Percentiles rank a stretch among this genome's conserved stretches.
phyloP scores from a whole-genome alignment of 1,284 basidiomycete species.

The Puccinia polysora region DNA sequence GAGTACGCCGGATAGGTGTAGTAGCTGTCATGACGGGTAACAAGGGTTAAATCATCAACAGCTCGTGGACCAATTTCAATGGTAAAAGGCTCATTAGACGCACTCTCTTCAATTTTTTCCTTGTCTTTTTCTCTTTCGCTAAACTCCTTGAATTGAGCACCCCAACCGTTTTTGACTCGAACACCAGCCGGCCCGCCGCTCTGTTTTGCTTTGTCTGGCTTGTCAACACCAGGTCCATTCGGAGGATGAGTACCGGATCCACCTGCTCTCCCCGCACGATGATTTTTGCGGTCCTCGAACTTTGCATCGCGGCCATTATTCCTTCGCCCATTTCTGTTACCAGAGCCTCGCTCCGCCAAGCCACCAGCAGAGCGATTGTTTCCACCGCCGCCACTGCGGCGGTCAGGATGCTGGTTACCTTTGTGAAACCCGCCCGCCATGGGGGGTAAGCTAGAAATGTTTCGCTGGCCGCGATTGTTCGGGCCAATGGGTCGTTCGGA shows the following conservation, averaged over 20 bases:
- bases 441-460: conserved; percentile 27
- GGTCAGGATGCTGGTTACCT: conserved; percentile 6
- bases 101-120: conserved; percentile 24
- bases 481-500: conserved; percentile 7
- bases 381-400: conserved; percentile 19
- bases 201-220: background rate
- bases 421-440: conserved; percentile 7
- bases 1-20: conserved; percentile 63
- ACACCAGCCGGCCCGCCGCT: background rate
- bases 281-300: conserved; percentile 15
- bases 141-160: conserved; percentile 36
- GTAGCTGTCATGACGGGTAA: background rate
- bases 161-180: conserved; percentile 34
- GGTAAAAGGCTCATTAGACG: background rate
- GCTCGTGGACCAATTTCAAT: background rate
- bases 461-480: conserved; percentile 16
- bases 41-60: background rate
- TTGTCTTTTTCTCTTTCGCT: conserved; percentile 14
- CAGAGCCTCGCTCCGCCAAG: background rate
- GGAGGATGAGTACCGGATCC: background rate
- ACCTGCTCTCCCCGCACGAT: conserved; percentile 6
- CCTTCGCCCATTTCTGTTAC: background rate
- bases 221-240: background rate
- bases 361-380: conserved; percentile 7
- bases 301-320: conserved; percentile 11